Percentiles rank a stretch among this genome's conserved stretches.
Evolutionary conservation across 2,329 filamentous ascomycete species (phyloP).

Genomic region (Aureobasidium sp.): DNA sequence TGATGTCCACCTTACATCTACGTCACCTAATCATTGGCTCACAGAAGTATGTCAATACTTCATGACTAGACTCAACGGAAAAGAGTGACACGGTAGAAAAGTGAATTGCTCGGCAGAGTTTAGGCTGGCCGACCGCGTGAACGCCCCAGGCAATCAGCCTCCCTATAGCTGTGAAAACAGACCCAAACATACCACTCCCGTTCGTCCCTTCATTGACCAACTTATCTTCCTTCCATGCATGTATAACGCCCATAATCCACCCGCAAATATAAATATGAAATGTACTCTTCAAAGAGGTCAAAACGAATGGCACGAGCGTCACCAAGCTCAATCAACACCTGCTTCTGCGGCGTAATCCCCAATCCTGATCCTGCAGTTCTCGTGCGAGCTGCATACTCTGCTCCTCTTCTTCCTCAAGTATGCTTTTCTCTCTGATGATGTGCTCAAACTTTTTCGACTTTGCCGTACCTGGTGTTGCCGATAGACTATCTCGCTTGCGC

Average conservation of each 20-base stretch:
- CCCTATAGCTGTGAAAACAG: background rate
- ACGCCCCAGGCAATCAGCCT: background rate
- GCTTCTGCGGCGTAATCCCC: constrained; percentile 10
- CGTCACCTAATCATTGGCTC: background rate
- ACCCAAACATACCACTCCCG: background rate
- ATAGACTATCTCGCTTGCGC: constrained; percentile 24
- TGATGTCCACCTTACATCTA: background rate
- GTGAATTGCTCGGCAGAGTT: background rate
- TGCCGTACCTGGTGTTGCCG: constrained; percentile 18
- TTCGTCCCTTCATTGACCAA: background rate
- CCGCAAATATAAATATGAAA: background rate
- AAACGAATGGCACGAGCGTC: background rate
- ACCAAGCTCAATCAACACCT: background rate
- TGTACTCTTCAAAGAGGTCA: background rate
- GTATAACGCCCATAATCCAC: background rate
- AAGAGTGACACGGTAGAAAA: background rate
- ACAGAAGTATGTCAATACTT: too few relatives aligned
- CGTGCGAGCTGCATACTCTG: constrained; percentile 22
- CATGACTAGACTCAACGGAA: too few relatives aligned
- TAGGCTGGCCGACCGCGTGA: background rate
- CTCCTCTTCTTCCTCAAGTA: constrained; percentile 19
- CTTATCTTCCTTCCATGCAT: background rate
- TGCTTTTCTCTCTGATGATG: constrained; percentile 17
- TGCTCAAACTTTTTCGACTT: constrained; percentile 18
- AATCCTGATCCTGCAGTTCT: constrained; percentile 19